Base-by-base conservation (phyloP, 2,329 filamentous ascomycete genomes). In the Malbranchea cinnamomea region DNA sequence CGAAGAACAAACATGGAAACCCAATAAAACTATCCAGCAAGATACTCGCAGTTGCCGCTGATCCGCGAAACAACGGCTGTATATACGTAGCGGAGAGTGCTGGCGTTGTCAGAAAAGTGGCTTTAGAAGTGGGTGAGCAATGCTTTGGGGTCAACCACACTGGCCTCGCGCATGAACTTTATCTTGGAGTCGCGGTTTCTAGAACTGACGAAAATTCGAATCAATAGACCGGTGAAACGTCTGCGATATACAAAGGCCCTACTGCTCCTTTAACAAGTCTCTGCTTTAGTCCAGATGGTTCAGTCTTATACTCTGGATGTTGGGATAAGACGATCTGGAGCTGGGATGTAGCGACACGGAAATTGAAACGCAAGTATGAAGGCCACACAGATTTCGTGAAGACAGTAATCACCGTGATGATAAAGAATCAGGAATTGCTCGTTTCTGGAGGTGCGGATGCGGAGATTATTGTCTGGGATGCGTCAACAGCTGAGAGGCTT, bases 241-340 rank as follows among this genome's bases (percentile, higher is more conserved):
- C 53, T 30, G 52, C 56, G 9, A 46, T 62, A 3, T 92, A 79
- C 48, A 69, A 70, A 46, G 83, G 83, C 2, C 81, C 85, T 11
- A 68, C 67, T 26, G 78, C 82, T 3, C 89, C 89, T 1, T 63
- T 93, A 6, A 87, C 82, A 6, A 80, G 78, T 41, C 56, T 92
- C 16, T 72, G 78, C 10, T 62, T 82, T 20, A 74, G 72, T 9
- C 51, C 60, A 3, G 58, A 58, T 15, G 63, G 62, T 36, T 78
- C 67, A 1, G 49, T 94, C 7, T 31, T 59, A 15, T 94, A 83
- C 52, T 83, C 83, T 14, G 87, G 85, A 19, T 89, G 77, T 35
- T 98, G 89, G 89, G 87, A 98, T 57, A 93, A 92, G 58, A 68
- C 72, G 12, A 68, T 95, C 34, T 93, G 84, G 75, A 79, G 78